Percentiles rank a stretch among this genome's conserved stretches.
Conservation (phyloP, 2,329 filamentous ascomycete genomes). For the Pseudogymnoascus verrucosus region DNA sequence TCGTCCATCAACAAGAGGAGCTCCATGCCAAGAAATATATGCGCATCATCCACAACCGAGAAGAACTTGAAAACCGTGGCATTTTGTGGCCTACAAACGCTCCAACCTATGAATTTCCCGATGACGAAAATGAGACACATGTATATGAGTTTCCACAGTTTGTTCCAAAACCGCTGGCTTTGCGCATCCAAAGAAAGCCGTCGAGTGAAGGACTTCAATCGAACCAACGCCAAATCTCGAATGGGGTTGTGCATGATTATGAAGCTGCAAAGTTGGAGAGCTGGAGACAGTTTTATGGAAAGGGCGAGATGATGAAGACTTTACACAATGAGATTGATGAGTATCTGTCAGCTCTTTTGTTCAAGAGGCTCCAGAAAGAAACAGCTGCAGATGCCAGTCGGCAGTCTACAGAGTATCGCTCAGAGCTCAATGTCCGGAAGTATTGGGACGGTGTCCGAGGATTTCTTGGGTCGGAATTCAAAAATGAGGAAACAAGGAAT, state of each 20-base stretch:
- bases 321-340: neutral
- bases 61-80: neutral
- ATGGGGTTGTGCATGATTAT: neutral
- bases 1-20: neutral
- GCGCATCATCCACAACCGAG: neutral
- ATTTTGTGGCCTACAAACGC: neutral
- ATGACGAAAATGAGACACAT: neutral
- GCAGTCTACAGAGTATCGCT: neutral
- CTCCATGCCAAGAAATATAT: neutral
- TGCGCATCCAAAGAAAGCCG: neutral
- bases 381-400: neutral
- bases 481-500: neutral
- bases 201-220: neutral
- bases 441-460: neutral
- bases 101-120: neutral
- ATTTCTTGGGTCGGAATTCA: neutral
- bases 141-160: neutral
- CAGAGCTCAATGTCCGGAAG: neutral
- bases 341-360: neutral
- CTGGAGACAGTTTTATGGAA: neutral
- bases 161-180: neutral
- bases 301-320: neutral
- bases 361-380: neutral
- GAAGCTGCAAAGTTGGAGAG: constrained; percentile 2
- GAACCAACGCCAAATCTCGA: neutral